Conservation (phyloP, 1,284 basidiomycete species). For the Apiotrichum mycotoxinovorans region DNA sequence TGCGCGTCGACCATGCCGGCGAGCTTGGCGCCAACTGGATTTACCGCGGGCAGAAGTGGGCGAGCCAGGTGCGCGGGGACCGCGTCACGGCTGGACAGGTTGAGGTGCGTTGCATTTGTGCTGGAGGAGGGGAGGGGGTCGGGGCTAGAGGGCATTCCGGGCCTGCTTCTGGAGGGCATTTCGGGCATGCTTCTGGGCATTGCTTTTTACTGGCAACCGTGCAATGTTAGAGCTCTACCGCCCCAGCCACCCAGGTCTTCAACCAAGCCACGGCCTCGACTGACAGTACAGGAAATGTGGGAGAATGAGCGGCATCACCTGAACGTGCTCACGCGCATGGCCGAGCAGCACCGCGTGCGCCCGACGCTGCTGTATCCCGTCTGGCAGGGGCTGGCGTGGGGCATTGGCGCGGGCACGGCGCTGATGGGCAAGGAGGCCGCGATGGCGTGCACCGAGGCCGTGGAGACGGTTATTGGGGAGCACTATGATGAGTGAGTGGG, state of each 20-base stretch:
- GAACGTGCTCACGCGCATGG: slow-evolving; percentile 75
- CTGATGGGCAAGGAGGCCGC: slow-evolving; percentile 87
- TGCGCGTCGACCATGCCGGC: slow-evolving; percentile 87
- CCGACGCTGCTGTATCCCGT: slow-evolving; percentile 79
- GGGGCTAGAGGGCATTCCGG: no score
- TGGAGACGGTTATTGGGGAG: slow-evolving; percentile 95
- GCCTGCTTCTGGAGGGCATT: no score
- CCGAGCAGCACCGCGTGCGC: slow-evolving; percentile 74
- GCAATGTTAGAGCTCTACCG: no score
- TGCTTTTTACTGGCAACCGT: no score
- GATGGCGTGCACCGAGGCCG: slow-evolving; percentile 97
- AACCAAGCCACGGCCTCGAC: no score
- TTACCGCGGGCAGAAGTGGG: slow-evolving; percentile 69
- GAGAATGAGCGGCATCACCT: slow-evolving; percentile 92
- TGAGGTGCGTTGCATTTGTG: slow-evolving; percentile 58
- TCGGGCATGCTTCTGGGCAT: no score
- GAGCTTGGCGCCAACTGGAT: slow-evolving; percentile 92
- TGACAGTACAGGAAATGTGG: slow-evolving; percentile 88
- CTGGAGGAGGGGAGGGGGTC: background rate
- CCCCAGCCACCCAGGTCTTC: no score
- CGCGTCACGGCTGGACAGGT: slow-evolving; percentile 63
- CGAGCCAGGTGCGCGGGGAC: slow-evolving; percentile 66
- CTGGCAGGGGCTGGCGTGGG: slow-evolving; percentile 80
- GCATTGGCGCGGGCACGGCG: slow-evolving; percentile 78
- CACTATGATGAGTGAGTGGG: slow-evolving; percentile 89